These are phyloP conservation scores for Mortierella antarctica DNA, from an alignment of 192 early-diverging fungal species.

Conservation along the genomic window DNA sequence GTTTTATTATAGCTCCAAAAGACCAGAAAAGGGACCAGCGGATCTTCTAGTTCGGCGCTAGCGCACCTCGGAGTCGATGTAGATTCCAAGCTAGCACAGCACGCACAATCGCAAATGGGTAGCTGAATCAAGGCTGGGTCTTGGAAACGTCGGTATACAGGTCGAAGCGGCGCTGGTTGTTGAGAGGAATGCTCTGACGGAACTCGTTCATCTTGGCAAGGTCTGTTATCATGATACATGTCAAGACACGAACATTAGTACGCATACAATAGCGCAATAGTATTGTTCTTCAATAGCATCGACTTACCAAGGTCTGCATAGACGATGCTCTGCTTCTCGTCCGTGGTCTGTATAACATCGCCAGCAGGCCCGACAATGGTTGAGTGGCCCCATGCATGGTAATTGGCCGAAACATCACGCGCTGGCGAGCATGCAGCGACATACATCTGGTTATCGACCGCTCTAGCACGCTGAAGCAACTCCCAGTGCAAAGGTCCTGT, in stretches of 20 bases:
- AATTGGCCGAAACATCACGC: conserved; percentile 74
- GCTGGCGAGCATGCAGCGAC: conserved; percentile 98
- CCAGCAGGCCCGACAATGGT: conserved; percentile 84
- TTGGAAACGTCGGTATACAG: conserved; percentile 83
- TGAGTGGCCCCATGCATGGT: conserved; percentile 96
- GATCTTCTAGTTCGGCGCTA: too few species aligned
- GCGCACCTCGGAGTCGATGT: too few species aligned
- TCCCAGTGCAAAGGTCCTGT: conserved; percentile 99
- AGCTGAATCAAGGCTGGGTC: conserved; percentile 12
- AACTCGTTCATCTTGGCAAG: conserved; percentile 66
- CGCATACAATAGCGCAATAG: background rate
- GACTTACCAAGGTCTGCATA: conserved; percentile 77
- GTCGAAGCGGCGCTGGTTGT: conserved; percentile 88
- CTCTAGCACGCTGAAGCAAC: conserved; percentile 67
- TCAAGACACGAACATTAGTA: background rate
- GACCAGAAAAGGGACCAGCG: too few species aligned
- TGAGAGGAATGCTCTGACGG: conserved; percentile 81
- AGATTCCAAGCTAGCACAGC: too few species aligned
- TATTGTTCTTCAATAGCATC: background rate
- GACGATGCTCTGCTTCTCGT: conserved; percentile 82
- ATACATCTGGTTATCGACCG: conserved; percentile 95
- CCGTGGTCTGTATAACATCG: conserved; percentile 61
- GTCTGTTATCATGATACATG: conserved; percentile 54
- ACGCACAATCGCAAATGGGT: too few species aligned
- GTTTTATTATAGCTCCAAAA: too few species aligned